Evolutionary conservation across 2,329 filamentous ascomycete species (phyloP).

Genomic region (Oidium heveae): DNA sequence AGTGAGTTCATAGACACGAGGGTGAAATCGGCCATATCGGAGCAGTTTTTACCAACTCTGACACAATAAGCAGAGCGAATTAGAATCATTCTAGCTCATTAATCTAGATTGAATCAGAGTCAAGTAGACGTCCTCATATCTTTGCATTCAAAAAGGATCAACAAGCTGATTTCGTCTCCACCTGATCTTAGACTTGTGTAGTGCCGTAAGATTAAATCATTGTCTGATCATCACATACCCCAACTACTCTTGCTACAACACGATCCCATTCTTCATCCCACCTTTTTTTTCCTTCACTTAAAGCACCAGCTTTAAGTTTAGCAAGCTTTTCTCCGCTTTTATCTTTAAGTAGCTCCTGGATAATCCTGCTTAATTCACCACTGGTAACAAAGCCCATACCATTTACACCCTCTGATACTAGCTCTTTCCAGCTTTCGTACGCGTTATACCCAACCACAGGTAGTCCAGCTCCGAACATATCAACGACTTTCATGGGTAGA

Average conservation of each 20-base stretch:
- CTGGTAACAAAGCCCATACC: conserved; percentile 61
- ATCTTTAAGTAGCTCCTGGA: conserved; percentile 37
- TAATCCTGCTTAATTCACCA: conserved; percentile 33
- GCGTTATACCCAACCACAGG: conserved; percentile 69
- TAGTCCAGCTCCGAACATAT: conserved; percentile 90
- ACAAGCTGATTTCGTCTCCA: no score
- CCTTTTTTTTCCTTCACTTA: conserved; percentile 45
- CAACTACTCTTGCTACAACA: conserved; percentile 50
- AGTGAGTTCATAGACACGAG: no score
- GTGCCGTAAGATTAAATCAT: no score
- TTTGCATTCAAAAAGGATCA: no score
- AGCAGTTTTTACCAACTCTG: no score
- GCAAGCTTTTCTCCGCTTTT: conserved; percentile 27
- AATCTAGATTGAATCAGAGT: no score
- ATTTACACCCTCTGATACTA: conserved; percentile 72
- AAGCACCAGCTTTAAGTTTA: conserved; percentile 40
- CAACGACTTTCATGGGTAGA: conserved; percentile 95
- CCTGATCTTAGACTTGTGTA: no score
- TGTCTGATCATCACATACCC: conserved; percentile 17
- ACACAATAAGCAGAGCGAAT: no score
- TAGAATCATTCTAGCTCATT: no score
- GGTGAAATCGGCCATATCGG: no score
- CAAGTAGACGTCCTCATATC: no score
- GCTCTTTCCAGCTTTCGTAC: conserved; percentile 72
- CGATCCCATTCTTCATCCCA: conserved; percentile 91